A percentile compares a stretch with the other conserved stretches of the same genome.
Evolutionary conservation across 768 basidiomycete genomes (phyloP).

Genomic region (Sporobolomyces pararoseus): DNA sequence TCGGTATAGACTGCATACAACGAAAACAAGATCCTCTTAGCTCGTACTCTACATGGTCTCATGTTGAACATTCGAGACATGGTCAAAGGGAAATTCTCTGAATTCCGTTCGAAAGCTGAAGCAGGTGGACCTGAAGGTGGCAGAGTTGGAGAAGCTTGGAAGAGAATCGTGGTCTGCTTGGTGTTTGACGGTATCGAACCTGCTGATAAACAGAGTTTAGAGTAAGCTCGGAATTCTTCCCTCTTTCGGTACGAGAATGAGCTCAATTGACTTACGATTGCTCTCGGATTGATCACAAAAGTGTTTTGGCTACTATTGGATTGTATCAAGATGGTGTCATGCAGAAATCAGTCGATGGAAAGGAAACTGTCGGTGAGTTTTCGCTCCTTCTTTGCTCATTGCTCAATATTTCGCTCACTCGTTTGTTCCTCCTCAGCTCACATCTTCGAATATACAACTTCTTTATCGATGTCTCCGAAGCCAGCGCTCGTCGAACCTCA

Average conservation of each 20-base stretch:
- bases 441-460: slow-evolving; percentile 97
- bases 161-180: slow-evolving; percentile 61
- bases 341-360: slow-evolving; percentile 46
- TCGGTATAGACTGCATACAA: slow-evolving; percentile 59
- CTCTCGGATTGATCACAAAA: neutral
- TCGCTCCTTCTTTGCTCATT: too few relatives aligned
- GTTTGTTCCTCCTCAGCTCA: slow-evolving; percentile 63
- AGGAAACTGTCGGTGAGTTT: slow-evolving; percentile 58
- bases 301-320: slow-evolving; percentile 53
- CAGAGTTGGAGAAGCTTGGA: slow-evolving; percentile 59
- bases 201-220: slow-evolving; percentile 71
- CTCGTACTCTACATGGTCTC: slow-evolving; percentile 81
- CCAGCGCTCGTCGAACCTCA: slow-evolving; percentile 89
- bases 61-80: slow-evolving; percentile 97
- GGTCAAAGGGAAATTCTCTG: slow-evolving; percentile 89
- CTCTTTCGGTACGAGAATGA: neutral
- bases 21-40: slow-evolving; percentile 86
- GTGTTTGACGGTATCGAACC: slow-evolving; percentile 89
- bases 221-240: slow-evolving; percentile 30
- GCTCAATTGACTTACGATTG: too few relatives aligned
- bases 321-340: slow-evolving; percentile 47
- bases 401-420: neutral
- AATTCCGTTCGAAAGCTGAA: slow-evolving; percentile 78
- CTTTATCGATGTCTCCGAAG: slow-evolving; percentile 84
- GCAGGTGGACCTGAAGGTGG: slow-evolving; percentile 72